phyloP scores from a whole-genome alignment of 768 basidiomycete species.

The Phlebiopsis flavidoalba region DNA sequence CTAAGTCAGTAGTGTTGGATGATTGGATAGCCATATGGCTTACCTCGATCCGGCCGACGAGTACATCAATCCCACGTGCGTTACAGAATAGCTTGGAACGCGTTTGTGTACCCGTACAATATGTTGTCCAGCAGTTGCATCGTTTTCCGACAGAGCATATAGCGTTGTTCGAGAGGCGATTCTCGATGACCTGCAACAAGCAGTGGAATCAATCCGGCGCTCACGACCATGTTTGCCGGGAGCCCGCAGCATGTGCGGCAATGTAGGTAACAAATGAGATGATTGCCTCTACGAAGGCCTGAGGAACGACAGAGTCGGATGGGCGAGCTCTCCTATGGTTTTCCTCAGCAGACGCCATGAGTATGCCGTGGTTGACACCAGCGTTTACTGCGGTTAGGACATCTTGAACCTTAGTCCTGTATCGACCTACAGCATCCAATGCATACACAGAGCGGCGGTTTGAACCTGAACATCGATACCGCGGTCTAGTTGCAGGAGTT shows the following conservation, averaged over 20 bases:
- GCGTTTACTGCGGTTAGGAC: conserved; percentile 89
- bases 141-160: conserved; percentile 79
- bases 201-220: conserved; percentile 86
- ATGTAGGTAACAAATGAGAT: conserved; percentile 85
- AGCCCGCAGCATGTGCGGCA: conserved; percentile 76
- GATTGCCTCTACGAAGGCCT: conserved; percentile 78
- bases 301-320: conserved; percentile 58
- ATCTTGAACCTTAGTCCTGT: conserved; percentile 78
- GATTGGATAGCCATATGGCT: conserved; percentile 17
- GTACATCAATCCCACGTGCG: conserved; percentile 74
- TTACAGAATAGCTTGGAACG: conserved; percentile 84
- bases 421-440: conserved; percentile 87
- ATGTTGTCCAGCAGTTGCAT: conserved; percentile 92
- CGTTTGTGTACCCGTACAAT: conserved; percentile 83
- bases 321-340: conserved; percentile 68
- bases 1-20: conserved; percentile 12
- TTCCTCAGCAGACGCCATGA: conserved; percentile 87
- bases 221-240: conserved; percentile 93
- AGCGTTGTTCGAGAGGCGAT: conserved; percentile 61
- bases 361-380: conserved; percentile 91
- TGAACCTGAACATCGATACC: conserved; percentile 69
- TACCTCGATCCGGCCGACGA: conserved; percentile 87
- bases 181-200: conserved; percentile 81
- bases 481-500: conserved; percentile 78
- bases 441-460: conserved; percentile 80